A percentile compares a stretch with the other conserved stretches of the same genome.
Conservation (phyloP, 768 basidiomycete genomes). For the Lactifluus subvellereus region DNA sequence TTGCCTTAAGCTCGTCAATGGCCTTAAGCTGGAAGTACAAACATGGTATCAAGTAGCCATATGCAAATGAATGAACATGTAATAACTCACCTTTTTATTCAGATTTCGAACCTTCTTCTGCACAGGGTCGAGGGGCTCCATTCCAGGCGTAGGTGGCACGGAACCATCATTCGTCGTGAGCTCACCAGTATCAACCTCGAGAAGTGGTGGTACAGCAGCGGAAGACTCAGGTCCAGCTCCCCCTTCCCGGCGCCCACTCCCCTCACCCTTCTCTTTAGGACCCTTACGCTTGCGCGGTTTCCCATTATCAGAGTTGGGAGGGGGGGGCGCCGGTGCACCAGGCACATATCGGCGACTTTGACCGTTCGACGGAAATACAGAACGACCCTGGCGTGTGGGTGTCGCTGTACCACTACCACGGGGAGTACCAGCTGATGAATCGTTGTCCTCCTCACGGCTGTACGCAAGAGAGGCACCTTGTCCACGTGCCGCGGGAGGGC, state of each 20-base stretch:
- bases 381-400: constrained; percentile 56
- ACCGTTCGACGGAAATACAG: constrained; percentile 36
- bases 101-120: constrained; percentile 94
- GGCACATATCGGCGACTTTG: constrained; percentile 60
- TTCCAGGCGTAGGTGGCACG: constrained; percentile 50
- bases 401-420: constrained; percentile 48
- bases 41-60: constrained; percentile 13
- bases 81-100: constrained; percentile 78
- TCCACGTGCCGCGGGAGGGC: constrained; percentile 90
- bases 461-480: constrained; percentile 82
- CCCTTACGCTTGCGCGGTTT: constrained; percentile 56
- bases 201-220: constrained; percentile 35
- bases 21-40: constrained; percentile 72
- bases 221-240: constrained; percentile 24
- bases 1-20: constrained; percentile 97
- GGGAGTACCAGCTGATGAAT: constrained; percentile 36
- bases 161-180: constrained; percentile 26
- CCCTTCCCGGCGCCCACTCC: constrained; percentile 28
- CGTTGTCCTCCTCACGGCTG: constrained; percentile 90
- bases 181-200: constrained; percentile 29
- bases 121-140: constrained; percentile 62
- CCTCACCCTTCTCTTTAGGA: constrained; percentile 38
- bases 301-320: constrained; percentile 40
- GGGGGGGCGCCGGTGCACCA: constrained; percentile 50
- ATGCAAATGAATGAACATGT: neutral